Percentiles rank a stretch among this genome's conserved stretches.
Conservation (phyloP, 2,329 filamentous ascomycete genomes). For the Davidsoniella eucalypti region DNA sequence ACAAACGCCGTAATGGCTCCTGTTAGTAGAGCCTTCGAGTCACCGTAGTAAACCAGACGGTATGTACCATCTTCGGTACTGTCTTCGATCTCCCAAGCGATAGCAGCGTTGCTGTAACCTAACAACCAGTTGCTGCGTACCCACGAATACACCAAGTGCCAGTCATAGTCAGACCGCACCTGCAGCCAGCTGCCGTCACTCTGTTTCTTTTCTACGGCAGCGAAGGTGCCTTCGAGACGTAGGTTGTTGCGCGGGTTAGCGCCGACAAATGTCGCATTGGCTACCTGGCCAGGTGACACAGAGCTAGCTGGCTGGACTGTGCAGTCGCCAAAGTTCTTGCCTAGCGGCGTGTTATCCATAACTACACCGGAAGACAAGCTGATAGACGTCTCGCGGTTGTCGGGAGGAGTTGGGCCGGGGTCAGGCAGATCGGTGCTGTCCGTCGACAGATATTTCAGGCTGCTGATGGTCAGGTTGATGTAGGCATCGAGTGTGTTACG, state of each 20-base stretch:
- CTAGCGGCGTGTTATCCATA: conserved; percentile 48
- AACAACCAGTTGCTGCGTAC: conserved; percentile 50
- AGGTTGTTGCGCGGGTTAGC: conserved; percentile 83
- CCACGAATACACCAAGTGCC: conserved; percentile 71
- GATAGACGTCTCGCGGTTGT: conserved; percentile 59
- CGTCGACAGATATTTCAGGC: conserved; percentile 48
- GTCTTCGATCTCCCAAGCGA: conserved; percentile 50
- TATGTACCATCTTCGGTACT: conserved; percentile 50
- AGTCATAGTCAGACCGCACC: conserved; percentile 64
- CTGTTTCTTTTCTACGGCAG: conserved; percentile 44
- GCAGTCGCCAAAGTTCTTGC: conserved; percentile 54
- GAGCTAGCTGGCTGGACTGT: conserved; percentile 30
- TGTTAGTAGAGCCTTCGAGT: conserved; percentile 46
- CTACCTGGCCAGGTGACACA: conserved; percentile 34
- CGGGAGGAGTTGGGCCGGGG: conserved; percentile 47
- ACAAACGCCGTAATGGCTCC: conserved; percentile 51
- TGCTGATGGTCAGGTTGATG: conserved; percentile 59
- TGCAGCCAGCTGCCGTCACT: conserved; percentile 35
- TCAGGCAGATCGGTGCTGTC: conserved; percentile 24
- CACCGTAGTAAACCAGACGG: conserved; percentile 68
- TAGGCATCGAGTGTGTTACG: conserved; percentile 73
- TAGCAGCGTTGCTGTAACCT: conserved; percentile 57
- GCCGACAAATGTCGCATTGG: conserved; percentile 57
- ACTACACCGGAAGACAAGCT: conserved; percentile 68
- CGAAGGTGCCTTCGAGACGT: conserved; percentile 59